These are phyloP conservation scores for Pseudocercospora crystallina DNA, from an alignment of 2,329 filamentous ascomycete species.

Conservation along the genomic window DNA sequence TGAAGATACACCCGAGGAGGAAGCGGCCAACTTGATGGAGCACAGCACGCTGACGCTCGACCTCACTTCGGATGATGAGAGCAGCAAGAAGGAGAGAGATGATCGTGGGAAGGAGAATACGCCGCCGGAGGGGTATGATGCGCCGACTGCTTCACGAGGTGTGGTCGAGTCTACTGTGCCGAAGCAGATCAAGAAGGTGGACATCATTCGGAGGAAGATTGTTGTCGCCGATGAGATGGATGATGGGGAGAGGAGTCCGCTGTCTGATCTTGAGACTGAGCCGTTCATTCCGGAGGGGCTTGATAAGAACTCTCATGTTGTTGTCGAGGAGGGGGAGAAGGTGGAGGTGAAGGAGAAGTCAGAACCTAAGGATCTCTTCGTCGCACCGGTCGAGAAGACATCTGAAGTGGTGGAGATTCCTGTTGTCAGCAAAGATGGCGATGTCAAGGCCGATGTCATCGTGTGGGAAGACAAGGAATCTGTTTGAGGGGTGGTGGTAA, in stretches of 20 bases:
- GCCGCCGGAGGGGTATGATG: conserved; percentile 59
- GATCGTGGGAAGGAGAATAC: conserved; percentile 87
- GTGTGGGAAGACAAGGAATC: conserved; percentile 30
- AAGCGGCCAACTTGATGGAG: conserved; percentile 89
- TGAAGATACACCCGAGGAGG: conserved; percentile 85
- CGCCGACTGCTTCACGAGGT: conserved; percentile 25
- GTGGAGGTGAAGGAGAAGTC: conserved; percentile 9
- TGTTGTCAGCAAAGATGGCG: conserved; percentile 13
- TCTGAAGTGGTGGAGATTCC: conserved; percentile 1
- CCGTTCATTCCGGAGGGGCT: conserved; percentile 37
- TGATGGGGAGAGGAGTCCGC: conserved; percentile 34
- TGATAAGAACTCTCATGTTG: conserved; percentile 31
- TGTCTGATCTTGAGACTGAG: conserved; percentile 38
- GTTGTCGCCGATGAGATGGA: conserved; percentile 34
- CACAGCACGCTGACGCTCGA: conserved; percentile 85
- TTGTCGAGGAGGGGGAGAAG: conserved; percentile 25
- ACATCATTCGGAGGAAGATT: conserved; percentile 33
- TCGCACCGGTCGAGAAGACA: conserved; percentile 9
- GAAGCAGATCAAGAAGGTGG: conserved; percentile 25
- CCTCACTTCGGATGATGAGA: conserved; percentile 85
- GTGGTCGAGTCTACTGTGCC: conserved; percentile 4
- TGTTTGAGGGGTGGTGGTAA: neutral
- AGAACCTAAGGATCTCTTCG: conserved; percentile 11
- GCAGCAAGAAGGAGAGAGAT: conserved; percentile 56
- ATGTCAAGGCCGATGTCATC: conserved; percentile 27